A percentile compares a stretch with the other conserved stretches of the same genome.
These are phyloP conservation scores for Hyaloscypha bicolor DNA, from an alignment of 495 filamentous ascomycete genomes.

Conservation along the genomic window DNA sequence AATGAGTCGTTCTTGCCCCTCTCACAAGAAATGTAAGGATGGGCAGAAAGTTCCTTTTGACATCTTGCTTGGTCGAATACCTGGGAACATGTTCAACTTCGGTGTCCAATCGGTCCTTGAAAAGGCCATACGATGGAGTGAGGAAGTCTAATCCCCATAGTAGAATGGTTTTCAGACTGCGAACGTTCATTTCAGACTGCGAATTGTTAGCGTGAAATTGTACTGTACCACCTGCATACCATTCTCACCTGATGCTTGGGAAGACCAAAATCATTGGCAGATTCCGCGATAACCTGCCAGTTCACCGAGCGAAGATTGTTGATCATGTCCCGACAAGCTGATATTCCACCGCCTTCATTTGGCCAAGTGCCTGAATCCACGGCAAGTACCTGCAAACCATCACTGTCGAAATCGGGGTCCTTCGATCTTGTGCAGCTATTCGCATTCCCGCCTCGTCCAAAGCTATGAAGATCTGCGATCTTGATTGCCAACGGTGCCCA, in stretches of 20 bases:
- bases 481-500: conserved; percentile 65
- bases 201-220: background rate
- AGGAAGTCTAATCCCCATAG: conserved; percentile 69
- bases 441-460: conserved; percentile 65
- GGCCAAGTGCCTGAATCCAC: conserved; percentile 69
- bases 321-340: conserved; percentile 68
- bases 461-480: conserved; percentile 63
- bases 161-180: conserved; percentile 66
- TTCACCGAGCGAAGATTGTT: conserved; percentile 62
- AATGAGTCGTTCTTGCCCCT: conserved; percentile 54
- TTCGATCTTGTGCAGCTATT: conserved; percentile 46
- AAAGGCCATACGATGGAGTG: conserved; percentile 62
- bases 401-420: conserved; percentile 48
- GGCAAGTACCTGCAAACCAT: conserved; percentile 62
- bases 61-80: conserved; percentile 55
- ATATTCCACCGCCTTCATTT: conserved; percentile 67
- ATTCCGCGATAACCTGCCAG: conserved; percentile 69
- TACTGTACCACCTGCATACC: background rate
- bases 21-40: conserved; percentile 61
- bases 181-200: conserved; percentile 57
- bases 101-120: conserved; percentile 48
- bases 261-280: conserved; percentile 65
- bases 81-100: conserved; percentile 58
- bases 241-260: conserved; percentile 60
- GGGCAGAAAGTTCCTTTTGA: conserved; percentile 63